Conservation (phyloP, 108 stramenopile genomes). For the Mediolabrus comicus region DNA sequence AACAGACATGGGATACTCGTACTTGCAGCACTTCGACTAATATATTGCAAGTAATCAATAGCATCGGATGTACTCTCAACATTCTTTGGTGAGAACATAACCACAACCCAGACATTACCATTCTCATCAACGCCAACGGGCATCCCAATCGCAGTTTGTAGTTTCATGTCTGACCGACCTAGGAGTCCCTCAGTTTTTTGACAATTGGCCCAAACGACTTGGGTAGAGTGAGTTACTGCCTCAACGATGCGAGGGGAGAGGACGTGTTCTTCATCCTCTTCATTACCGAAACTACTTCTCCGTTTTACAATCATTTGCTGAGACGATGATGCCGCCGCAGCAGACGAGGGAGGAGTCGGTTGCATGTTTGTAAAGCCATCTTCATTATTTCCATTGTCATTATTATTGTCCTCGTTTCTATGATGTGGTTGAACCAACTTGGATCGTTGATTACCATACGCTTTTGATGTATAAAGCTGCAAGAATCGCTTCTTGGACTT, state of each 20-base stretch:
- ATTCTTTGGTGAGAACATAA: slow-evolving; percentile 90
- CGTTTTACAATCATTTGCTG: slow-evolving; percentile 6
- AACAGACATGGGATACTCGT: slow-evolving; percentile 75
- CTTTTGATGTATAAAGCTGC: slow-evolving; percentile 93
- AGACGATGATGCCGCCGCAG: not conserved
- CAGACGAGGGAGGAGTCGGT: no score
- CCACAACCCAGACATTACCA: slow-evolving; percentile 90
- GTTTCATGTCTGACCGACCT: slow-evolving; percentile 89
- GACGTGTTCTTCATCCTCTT: slow-evolving; percentile 68
- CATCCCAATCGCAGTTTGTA: slow-evolving; percentile 97
- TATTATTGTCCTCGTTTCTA: slow-evolving; percentile 47
- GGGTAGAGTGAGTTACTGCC: slow-evolving; percentile 88
- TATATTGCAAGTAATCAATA: slow-evolving; percentile 81
- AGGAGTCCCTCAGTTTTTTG: slow-evolving; percentile 81
- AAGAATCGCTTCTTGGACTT: slow-evolving; percentile 73
- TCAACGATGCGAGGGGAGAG: slow-evolving; percentile 89
- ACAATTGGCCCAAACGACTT: slow-evolving; percentile 96
- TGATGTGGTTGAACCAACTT: slow-evolving; percentile 76
- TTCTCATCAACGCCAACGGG: slow-evolving; percentile 86
- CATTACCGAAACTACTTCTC: not conserved
- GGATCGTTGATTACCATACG: slow-evolving; percentile 78
- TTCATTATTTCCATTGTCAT: slow-evolving; percentile 30
- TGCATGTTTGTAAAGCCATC: no score
- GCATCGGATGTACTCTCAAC: slow-evolving; percentile 80
- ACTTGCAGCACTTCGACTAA: slow-evolving; percentile 76